Conservation (phyloP, 1,284 basidiomycete species). For the Cryptococcus sp. region DNA sequence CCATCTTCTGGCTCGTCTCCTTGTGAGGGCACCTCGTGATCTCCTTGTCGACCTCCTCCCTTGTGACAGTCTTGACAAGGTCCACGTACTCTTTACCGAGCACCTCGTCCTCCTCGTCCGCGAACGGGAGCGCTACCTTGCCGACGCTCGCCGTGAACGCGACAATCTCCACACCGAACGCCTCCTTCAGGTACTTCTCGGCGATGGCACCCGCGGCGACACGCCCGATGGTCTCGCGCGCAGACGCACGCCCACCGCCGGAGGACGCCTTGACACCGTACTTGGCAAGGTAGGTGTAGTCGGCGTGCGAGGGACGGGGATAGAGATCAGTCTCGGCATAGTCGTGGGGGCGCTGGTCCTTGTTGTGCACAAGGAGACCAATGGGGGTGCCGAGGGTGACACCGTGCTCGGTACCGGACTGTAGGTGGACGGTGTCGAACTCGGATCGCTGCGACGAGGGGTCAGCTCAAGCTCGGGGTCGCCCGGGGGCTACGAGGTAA, state of each 20-base stretch:
- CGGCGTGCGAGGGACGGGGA: constrained; percentile 95
- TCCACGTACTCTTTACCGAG: constrained; percentile 78
- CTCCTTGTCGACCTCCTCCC: constrained; percentile 84
- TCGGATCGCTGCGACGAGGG: constrained; percentile 76
- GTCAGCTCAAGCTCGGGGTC: neutral
- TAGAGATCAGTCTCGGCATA: constrained; percentile 98
- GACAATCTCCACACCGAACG: constrained; percentile 89
- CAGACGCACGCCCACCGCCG: constrained; percentile 90
- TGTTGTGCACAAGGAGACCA: constrained; percentile 91
- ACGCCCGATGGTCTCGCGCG: constrained; percentile 94
- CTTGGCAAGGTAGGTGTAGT: constrained; percentile 97
- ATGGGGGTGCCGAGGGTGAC: constrained; percentile 97
- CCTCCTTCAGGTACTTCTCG: constrained; percentile 87
- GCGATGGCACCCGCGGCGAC: constrained; percentile 98
- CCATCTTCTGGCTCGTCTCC: constrained; percentile 86
- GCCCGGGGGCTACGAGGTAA: neutral
- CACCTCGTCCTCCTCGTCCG: constrained; percentile 70
- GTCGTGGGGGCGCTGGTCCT: constrained; percentile 97
- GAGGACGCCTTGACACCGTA: constrained; percentile 96
- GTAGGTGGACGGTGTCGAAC: constrained; percentile 90
- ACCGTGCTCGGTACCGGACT: constrained; percentile 90
- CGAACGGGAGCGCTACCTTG: constrained; percentile 70
- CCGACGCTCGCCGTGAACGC: constrained; percentile 97
- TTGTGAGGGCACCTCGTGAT: constrained; percentile 86
- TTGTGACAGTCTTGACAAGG: constrained; percentile 74